Conservation (phyloP, 805 yeast genomes). For the Wickerhamomyces strasburgensis region DNA sequence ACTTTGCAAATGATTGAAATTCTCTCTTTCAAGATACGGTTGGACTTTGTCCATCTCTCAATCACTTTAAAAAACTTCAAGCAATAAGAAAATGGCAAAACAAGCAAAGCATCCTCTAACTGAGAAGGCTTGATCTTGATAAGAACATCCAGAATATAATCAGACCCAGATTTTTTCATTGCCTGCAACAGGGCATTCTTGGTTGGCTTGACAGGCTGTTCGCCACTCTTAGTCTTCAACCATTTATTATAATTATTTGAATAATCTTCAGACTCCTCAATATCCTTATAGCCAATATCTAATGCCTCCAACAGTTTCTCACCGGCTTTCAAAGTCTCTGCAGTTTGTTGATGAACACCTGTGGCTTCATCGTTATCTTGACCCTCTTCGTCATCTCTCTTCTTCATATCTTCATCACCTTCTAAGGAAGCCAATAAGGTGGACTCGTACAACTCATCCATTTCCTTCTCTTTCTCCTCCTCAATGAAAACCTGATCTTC, state of each 20-base stretch:
- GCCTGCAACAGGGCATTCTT: constrained; percentile 73
- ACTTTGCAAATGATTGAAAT: constrained; percentile 68
- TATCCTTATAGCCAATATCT: constrained; percentile 72
- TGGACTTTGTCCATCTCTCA: constrained; percentile 61
- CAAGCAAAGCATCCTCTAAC: constrained; percentile 86
- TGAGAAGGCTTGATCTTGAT: constrained; percentile 74
- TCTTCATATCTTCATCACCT: constrained; percentile 37
- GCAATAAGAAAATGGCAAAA: constrained; percentile 84
- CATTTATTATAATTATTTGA: constrained; percentile 35
- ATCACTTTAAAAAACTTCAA: constrained; percentile 66
- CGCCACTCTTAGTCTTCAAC: constrained; percentile 39
- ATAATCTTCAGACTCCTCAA: constrained; percentile 52
- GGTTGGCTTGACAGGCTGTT: constrained; percentile 54
- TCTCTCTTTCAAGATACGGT: constrained; percentile 42
- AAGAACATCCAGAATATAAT: constrained; percentile 71
- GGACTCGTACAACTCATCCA: constrained; percentile 88
- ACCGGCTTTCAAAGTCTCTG: constrained; percentile 91
- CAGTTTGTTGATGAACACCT: constrained; percentile 73
- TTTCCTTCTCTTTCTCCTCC: constrained; percentile 93
- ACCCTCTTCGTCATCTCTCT: constrained; percentile 33
- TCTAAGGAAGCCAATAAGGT: constrained; percentile 71
- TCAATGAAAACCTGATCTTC: constrained; percentile 95
- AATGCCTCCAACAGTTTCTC: constrained; percentile 89
- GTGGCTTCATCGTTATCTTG: constrained; percentile 50
- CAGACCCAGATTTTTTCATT: constrained; percentile 63